Evolutionary conservation across 202 grass and related monocot genomes (phyloP).

Genomic region (Carex arenaria): DNA sequence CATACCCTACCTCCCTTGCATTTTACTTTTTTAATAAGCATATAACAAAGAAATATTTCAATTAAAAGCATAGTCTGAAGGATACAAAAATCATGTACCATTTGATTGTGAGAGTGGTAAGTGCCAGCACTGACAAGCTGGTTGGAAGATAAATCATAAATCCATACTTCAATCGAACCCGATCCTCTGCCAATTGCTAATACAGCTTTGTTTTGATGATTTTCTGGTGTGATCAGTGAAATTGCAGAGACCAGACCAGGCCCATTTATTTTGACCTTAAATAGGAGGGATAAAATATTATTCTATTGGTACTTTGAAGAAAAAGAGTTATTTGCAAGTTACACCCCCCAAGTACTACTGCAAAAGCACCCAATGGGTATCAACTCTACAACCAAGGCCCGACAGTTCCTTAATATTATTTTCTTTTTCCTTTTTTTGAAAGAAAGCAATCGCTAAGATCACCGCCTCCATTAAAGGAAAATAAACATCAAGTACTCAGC

Average conservation of each 20-base stretch:
- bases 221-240: constrained; percentile 38
- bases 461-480: too few relatives aligned
- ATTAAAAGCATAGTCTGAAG: not conserved
- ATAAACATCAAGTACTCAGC: not conserved
- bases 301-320: not conserved
- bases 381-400: not conserved
- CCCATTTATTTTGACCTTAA: constrained; percentile 39
- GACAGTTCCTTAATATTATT: not conserved
- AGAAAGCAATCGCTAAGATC: not conserved
- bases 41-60: not conserved
- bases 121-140: constrained; percentile 42
- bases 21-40: not conserved
- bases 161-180: constrained; percentile 69
- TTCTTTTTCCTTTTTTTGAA: not conserved
- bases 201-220: constrained; percentile 40
- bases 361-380: not conserved
- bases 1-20: not conserved
- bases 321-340: not conserved
- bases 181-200: constrained; percentile 78
- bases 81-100: constrained; percentile 56
- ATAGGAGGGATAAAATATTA: not conserved
- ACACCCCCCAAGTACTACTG: not conserved
- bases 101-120: constrained; percentile 70
- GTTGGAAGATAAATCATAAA: constrained; percentile 43
- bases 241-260: constrained; percentile 54